Evolutionary conservation across 192 early-diverging fungal genomes (phyloP), one percentile per base, ranked within the genome.

Genomic region (Kappamyces sp.): DNA sequence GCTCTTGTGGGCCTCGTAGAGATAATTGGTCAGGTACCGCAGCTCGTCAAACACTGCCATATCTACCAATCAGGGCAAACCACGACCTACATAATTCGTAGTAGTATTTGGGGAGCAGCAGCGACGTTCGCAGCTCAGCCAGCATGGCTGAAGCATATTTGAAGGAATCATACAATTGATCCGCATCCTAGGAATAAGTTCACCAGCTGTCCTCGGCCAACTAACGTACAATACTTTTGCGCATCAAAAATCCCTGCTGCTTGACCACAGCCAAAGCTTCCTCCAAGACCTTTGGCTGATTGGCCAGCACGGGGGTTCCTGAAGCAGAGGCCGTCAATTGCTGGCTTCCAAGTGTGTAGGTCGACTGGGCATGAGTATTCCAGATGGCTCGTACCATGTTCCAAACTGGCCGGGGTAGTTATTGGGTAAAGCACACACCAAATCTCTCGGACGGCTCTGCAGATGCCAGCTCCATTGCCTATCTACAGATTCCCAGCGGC

Each of bases 101-200:
- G 76, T 99, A 99, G 67, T 88, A 90, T 72, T 96, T 98, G 40
- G 95, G 97, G 2, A 91, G 91, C 54, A 99, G 76, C 3, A 89
- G 81, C 34, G 93, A 91, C 2, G 95, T 96, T 63, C 93, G 83
- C 48, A 99, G 86, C 73, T 99, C 97, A 15, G 87, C 83, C 7
- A 98, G 83, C 93, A 99, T 95, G 8, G 93, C 92, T 2, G 95
- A 98, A 69, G 91, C 91, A 73, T 98, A 90, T 68, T 96, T 98
- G n/a, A 99, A 74, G 1, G 91, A 93, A 66, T 99, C 97, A 86
- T 94, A 91, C 35, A 96, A 77, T 59, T 91, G 87, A 77, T 87
- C 81, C 67, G 86, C 86, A 63, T 90, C 89, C 86, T 90, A 63
- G 35, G 22, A 54, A 33, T 9, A 64, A 2, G 54, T n/a, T 15